Conservation (phyloP, 2,329 filamentous ascomycete genomes). For the Salinomyces thailandicus region DNA sequence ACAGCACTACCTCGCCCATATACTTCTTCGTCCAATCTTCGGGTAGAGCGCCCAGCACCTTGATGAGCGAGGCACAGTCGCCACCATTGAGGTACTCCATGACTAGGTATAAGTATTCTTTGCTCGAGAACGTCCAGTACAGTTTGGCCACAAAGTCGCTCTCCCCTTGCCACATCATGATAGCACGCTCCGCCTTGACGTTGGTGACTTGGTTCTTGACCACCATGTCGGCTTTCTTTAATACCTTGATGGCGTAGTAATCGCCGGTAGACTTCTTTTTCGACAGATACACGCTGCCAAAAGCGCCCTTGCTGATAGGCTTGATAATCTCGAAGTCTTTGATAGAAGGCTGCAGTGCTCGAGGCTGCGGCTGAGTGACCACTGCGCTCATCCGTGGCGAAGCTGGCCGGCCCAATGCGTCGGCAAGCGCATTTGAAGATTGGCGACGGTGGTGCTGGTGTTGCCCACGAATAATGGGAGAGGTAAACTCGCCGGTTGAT, state of each 20-base stretch:
- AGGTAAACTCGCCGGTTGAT: constrained; percentile 69
- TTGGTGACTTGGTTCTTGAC: constrained; percentile 99
- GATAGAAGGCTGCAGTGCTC: constrained; percentile 86
- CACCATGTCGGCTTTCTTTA: constrained; percentile 99
- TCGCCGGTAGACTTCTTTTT: constrained; percentile 98
- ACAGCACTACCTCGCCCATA: constrained; percentile 88
- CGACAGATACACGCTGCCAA: constrained; percentile 92
- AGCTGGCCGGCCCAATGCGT: constrained; percentile 52
- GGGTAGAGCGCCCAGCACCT: constrained; percentile 78
- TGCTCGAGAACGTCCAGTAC: constrained; percentile 99
- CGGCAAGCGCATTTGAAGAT: constrained; percentile 77
- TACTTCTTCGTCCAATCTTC: constrained; percentile 99
- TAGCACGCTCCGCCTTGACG: constrained; percentile 94
- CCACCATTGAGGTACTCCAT: constrained; percentile 99
- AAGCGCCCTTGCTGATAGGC: constrained; percentile 96
- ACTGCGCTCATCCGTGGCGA: constrained; percentile 74
- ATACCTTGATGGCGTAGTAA: constrained; percentile 95
- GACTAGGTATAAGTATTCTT: constrained; percentile 94
- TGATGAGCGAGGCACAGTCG: constrained; percentile 92
- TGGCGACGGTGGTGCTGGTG: constrained; percentile 60
- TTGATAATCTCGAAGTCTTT: constrained; percentile 99
- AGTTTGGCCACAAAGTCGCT: constrained; percentile 98
- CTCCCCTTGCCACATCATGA: constrained; percentile 99
- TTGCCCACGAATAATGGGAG: constrained; percentile 51
- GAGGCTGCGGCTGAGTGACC: constrained; percentile 68